Evolutionary conservation across 2,329 filamentous ascomycete species (phyloP), one percentile per base, ranked within the genome.

Genomic region (Truncatella angustata): DNA sequence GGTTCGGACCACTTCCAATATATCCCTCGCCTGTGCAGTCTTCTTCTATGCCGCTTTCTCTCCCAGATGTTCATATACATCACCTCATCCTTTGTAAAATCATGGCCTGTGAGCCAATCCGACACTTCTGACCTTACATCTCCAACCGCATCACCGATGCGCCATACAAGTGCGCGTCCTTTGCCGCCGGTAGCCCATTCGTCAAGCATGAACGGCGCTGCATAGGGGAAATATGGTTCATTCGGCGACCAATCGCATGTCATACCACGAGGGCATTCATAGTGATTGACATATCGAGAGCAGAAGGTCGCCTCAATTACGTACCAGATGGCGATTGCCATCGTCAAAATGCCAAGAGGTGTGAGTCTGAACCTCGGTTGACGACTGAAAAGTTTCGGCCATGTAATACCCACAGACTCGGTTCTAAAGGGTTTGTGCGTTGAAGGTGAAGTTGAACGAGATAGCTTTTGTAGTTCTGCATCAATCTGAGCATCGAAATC

Each of bases 131-230:
- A 78, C 20, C 70, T 45, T 55, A 70, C 62, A 58, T 84, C 81
- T 5, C 68, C 66, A 1, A 74, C 55, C 32, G 80, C 73, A 46
- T 81, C 75, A 4, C 62, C 59, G 2, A 71, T 56, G 39, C 66
- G 63, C n/a, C 63, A 63, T 12, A 67, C 64, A 3, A 74, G 39
- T 1, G 56, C 59, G 34, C 78, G 76, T 4, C 78, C 78, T 30
- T 66, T 67, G 1, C 81, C 81, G 14, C 78, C 76, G 0, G 79
- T 80, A 7, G 72, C 62, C 82, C 82, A 86, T 58, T 85, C 75
- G 61, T 86, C 82, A 11, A 86, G 60, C 68, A 85, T 86, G 52
- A 83, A 76, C 3, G 83, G 82, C 42, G 86, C 72, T 1, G 81
- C 79, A 35, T 71, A 73, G n/a, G 82, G 82, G 65, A 82, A 86